A percentile compares a stretch with the other conserved stretches of the same genome.
Conservation (phyloP, 116 monocot species). For the Dioscorea cayenensis region DNA sequence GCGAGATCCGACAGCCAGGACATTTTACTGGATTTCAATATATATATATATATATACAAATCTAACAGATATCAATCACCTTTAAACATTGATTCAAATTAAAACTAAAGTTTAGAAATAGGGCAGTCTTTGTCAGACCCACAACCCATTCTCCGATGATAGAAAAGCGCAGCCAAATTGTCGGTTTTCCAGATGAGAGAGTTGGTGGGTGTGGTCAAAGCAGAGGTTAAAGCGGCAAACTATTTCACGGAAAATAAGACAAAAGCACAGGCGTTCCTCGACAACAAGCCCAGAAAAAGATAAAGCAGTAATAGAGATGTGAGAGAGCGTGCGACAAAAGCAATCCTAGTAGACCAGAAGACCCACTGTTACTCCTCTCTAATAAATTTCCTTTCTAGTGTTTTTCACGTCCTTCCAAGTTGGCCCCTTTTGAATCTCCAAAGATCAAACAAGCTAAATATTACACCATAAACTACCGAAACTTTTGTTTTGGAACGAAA, state of each 20-base stretch:
- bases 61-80: background rate
- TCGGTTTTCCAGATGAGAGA: background rate
- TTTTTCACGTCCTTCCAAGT: background rate
- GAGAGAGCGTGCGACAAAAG: background rate
- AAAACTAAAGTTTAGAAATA: background rate
- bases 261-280: background rate
- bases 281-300: background rate
- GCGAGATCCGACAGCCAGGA: no score
- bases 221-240: background rate
- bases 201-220: background rate
- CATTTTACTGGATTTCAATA: no score
- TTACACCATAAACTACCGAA: no score
- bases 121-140: background rate
- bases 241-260: background rate
- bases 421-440: no score
- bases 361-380: background rate
- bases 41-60: no score
- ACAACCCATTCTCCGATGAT: background rate
- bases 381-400: background rate
- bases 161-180: background rate
- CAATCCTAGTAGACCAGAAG: background rate
- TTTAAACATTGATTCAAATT: constrained; percentile 1
- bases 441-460: no score
- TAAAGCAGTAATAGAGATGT: constrained; percentile 1
- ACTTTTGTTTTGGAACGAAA: no score